phyloP scores from a whole-genome alignment of 2,329 filamentous ascomycete species.

The Phialemoniopsis sp. region DNA sequence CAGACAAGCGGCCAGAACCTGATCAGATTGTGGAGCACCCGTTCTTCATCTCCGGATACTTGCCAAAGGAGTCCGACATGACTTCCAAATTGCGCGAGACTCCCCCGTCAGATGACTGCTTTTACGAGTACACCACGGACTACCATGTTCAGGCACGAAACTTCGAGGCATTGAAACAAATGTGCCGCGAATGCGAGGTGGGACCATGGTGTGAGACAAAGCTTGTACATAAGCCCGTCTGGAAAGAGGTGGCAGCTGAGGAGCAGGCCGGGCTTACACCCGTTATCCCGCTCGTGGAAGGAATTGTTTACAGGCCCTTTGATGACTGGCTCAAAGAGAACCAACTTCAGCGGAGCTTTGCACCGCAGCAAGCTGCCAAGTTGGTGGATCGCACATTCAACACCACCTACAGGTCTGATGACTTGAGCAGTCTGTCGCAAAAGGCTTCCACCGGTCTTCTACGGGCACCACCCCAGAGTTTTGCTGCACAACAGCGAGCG shows the following conservation, averaged over 20 bases:
- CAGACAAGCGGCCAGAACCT: slow-evolving; percentile 69
- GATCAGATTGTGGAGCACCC: slow-evolving; percentile 75
- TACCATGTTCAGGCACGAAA: slow-evolving; percentile 40
- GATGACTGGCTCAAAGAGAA: slow-evolving; percentile 57
- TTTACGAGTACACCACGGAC: slow-evolving; percentile 46
- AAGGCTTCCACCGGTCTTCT: slow-evolving; percentile 37
- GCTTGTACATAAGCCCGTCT: slow-evolving; percentile 50
- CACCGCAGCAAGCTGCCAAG: slow-evolving; percentile 7
- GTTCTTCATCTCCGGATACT: slow-evolving; percentile 74
- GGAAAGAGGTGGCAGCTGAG: slow-evolving; percentile 65
- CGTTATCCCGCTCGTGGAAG: slow-evolving; percentile 55
- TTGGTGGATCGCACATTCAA: slow-evolving; percentile 1
- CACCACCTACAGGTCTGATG: slow-evolving; percentile 15
- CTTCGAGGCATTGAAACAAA: slow-evolving; percentile 48
- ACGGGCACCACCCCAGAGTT: slow-evolving; percentile 57
- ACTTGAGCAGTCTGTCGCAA: slow-evolving; percentile 24
- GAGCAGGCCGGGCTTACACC: slow-evolving; percentile 63
- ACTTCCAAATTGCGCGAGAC: slow-evolving; percentile 52
- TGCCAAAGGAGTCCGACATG: slow-evolving; percentile 60
- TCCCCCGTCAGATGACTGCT: slow-evolving; percentile 53
- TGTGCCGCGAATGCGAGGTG: slow-evolving; percentile 55
- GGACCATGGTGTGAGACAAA: slow-evolving; percentile 48
- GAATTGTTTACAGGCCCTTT: slow-evolving; percentile 61
- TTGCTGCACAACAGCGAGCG: slow-evolving; percentile 61
- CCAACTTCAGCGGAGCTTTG: slow-evolving; percentile 23